Conservation (phyloP, 805 yeast genomes). For the Lipomyces spencermartinsiae region DNA sequence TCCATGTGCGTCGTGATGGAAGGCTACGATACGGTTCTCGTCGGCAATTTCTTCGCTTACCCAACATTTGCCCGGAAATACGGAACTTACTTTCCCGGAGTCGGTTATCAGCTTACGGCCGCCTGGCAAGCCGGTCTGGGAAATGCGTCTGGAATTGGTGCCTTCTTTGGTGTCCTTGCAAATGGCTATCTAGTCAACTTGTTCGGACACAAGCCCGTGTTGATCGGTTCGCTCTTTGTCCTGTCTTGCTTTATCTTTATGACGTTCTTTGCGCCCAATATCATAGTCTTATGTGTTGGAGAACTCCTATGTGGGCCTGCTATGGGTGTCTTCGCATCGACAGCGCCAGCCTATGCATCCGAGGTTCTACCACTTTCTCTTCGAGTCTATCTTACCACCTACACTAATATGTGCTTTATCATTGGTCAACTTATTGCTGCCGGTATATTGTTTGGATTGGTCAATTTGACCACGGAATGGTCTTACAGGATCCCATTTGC, state of each 20-base stretch:
- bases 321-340: conserved; percentile 62
- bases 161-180: conserved; percentile 54
- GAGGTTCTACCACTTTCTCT: conserved; percentile 61
- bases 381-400: conserved; percentile 57
- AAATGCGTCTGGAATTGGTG: conserved; percentile 49
- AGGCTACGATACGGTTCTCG: conserved; percentile 54
- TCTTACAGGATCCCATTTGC: conserved; percentile 64
- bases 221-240: conserved; percentile 48
- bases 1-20: conserved; percentile 57
- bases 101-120: conserved; percentile 37
- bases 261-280: conserved; percentile 54
- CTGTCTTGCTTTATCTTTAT: conserved; percentile 53
- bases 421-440: conserved; percentile 63
- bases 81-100: conserved; percentile 23
- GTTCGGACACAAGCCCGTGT: conserved; percentile 54
- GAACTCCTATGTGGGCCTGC: conserved; percentile 51
- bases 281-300: conserved; percentile 50
- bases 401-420: conserved; percentile 59
- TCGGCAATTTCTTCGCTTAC: conserved; percentile 52
- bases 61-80: conserved; percentile 33
- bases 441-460: conserved; percentile 56
- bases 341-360: conserved; percentile 60
- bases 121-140: conserved; percentile 45
- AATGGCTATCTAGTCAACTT: conserved; percentile 55
- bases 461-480: conserved; percentile 43